phyloP scores from a whole-genome alignment of 1,284 basidiomycete genomes.

The Ceratobasidium theobromae region DNA sequence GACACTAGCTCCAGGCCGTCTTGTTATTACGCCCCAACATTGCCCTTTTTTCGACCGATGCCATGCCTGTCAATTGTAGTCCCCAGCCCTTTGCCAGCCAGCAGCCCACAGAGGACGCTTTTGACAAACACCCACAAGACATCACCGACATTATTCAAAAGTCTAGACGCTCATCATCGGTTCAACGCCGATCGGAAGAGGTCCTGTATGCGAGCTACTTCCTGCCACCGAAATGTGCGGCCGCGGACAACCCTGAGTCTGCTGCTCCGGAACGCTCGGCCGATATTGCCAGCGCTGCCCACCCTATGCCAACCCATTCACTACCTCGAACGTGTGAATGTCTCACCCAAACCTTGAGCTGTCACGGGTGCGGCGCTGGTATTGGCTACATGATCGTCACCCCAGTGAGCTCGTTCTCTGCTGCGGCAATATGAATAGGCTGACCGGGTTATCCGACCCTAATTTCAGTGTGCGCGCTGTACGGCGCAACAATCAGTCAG shows the following conservation, averaged over 20 bases:
- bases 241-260: background rate
- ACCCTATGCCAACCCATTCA: conserved; percentile 50
- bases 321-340: conserved; percentile 64
- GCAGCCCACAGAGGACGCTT: background rate
- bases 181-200: background rate
- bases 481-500: conserved; percentile 52
- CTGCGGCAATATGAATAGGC: conserved; percentile 8
- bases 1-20: conserved; percentile 60
- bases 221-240: conserved; percentile 17
- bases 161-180: background rate
- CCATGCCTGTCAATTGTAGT: conserved; percentile 72
- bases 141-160: conserved; percentile 9
- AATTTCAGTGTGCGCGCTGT: conserved; percentile 61
- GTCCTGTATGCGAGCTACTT: conserved; percentile 29
- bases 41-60: conserved; percentile 81
- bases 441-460: conserved; percentile 29
- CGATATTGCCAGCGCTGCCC: conserved; percentile 46
- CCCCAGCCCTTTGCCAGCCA: conserved; percentile 39
- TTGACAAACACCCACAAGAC: conserved; percentile 23
- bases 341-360: conserved; percentile 73
- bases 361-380: conserved; percentile 73
- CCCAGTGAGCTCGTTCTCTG: conserved; percentile 50
- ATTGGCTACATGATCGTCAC: conserved; percentile 78
- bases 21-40: conserved; percentile 79
- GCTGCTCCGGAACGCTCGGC: conserved; percentile 23